Percentiles rank a stretch among this genome's conserved stretches.
Conservation (phyloP, 345 rosid genomes). For the Syzygium oleosum region DNA sequence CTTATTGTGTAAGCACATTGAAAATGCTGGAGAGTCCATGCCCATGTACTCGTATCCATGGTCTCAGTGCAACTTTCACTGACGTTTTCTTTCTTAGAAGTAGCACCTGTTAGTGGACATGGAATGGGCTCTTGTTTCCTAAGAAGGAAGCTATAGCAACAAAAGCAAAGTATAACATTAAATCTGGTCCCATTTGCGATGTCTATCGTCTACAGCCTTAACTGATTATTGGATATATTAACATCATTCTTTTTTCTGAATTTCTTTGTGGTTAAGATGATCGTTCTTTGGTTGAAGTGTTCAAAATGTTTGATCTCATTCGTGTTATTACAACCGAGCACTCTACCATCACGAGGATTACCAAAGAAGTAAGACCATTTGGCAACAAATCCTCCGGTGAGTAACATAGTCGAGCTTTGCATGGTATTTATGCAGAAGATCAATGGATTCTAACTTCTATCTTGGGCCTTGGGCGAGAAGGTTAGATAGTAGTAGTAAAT, state of each 20-base stretch:
- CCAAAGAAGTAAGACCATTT: constrained; percentile 52
- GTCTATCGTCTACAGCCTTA: not conserved
- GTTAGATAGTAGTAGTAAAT: too few relatives aligned
- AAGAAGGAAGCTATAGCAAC: not conserved
- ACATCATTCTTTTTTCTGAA: not conserved
- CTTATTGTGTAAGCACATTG: not conserved
- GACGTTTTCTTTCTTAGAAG: not conserved
- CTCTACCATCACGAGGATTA: constrained; percentile 67
- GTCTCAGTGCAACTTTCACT: not conserved
- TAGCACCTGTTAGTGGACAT: not conserved
- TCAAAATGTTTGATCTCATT: constrained; percentile 84
- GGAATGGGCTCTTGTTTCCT: not conserved
- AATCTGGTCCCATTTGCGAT: not conserved
- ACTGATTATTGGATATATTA: not conserved
- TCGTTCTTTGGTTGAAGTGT: constrained; percentile 69
- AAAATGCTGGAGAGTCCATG: not conserved
- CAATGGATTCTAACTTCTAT: too few relatives aligned
- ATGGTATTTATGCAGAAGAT: too few relatives aligned
- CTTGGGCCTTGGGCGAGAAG: too few relatives aligned
- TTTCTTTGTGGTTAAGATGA: constrained; percentile 30
- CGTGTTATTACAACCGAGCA: constrained; percentile 84
- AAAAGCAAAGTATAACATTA: not conserved
- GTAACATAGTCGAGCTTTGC: not conserved
- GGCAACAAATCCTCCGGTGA: not conserved
- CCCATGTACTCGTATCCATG: not conserved